Evolutionary conservation across 2,329 filamentous ascomycete genomes (phyloP).

Genomic region (Alternaria viburni): DNA sequence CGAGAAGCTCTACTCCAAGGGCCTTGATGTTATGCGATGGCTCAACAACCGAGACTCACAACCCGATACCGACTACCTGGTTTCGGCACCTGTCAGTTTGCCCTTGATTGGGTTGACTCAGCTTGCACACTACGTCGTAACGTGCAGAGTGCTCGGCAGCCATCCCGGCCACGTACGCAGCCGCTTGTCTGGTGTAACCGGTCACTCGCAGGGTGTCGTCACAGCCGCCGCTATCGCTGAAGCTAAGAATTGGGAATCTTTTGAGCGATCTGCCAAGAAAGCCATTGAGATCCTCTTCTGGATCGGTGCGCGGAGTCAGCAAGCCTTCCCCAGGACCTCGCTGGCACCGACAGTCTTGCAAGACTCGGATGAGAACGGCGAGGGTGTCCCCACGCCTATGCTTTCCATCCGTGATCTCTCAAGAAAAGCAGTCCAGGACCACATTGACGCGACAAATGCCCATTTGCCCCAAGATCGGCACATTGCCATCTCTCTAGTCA

Average conservation of each 20-base stretch:
- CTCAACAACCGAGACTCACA: conserved; percentile 87
- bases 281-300: conserved; percentile 95
- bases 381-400: conserved; percentile 97
- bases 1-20: conserved; percentile 96
- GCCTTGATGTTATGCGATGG: conserved; percentile 94
- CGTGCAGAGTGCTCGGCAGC: conserved; percentile 87
- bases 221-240: conserved; percentile 91
- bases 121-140: conserved; percentile 92
- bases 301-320: conserved; percentile 96
- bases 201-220: conserved; percentile 95
- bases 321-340: conserved; percentile 94
- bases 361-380: conserved; percentile 91
- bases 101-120: conserved; percentile 96
- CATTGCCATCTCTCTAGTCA: conserved; percentile 93
- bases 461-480: conserved; percentile 92
- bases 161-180: conserved; percentile 88
- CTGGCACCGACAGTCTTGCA: conserved; percentile 88
- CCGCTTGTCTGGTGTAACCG: conserved; percentile 84
- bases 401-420: conserved; percentile 94
- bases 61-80: conserved; percentile 83
- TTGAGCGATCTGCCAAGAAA: conserved; percentile 77
- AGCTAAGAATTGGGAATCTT: conserved; percentile 91
- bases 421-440: conserved; percentile 86
- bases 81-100: conserved; percentile 70
- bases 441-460: conserved; percentile 96